phyloP scores from a whole-genome alignment of 2,329 filamentous ascomycete genomes.

The Saccharata proteae region DNA sequence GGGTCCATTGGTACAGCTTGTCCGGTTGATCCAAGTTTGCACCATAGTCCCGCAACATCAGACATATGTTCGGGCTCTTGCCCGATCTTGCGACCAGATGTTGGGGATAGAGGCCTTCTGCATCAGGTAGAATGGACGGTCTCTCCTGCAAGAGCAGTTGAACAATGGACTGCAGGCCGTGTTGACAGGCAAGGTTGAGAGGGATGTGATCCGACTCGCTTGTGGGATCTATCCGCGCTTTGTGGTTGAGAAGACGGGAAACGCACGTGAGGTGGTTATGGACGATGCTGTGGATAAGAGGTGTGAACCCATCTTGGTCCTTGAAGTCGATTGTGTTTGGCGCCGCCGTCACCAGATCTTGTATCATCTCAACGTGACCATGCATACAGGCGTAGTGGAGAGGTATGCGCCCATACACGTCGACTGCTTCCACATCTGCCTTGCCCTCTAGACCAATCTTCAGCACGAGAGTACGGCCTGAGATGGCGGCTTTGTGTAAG shows the following conservation, averaged over 20 bases:
- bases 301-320: constrained; percentile 95
- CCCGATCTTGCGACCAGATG: constrained; percentile 88
- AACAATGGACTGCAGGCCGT: constrained; percentile 75
- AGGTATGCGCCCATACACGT: constrained; percentile 89
- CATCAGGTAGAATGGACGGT: constrained; percentile 79
- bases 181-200: constrained; percentile 87
- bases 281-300: constrained; percentile 88
- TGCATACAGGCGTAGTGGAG: constrained; percentile 96
- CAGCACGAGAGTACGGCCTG: constrained; percentile 70
- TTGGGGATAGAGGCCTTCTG: constrained; percentile 92
- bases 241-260: constrained; percentile 59
- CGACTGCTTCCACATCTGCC: constrained; percentile 67
- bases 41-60: constrained; percentile 72
- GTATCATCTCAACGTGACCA: constrained; percentile 73
- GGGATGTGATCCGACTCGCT: constrained; percentile 88
- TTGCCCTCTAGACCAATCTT: constrained; percentile 60
- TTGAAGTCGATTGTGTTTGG: constrained; percentile 71
- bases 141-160: constrained; percentile 71
- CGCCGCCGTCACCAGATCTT: constrained; percentile 56
- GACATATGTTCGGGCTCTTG: constrained; percentile 64
- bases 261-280: constrained; percentile 75
- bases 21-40: constrained; percentile 86
- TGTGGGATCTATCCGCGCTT: constrained; percentile 74
- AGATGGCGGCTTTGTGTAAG: constrained; percentile 91
- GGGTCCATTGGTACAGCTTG: constrained; percentile 95